Percentiles rank a stretch among this genome's conserved stretches.
These are phyloP conservation scores for Cordyceps fumosorosea DNA, from an alignment of 2,329 filamentous ascomycete genomes.

Conservation along the genomic window DNA sequence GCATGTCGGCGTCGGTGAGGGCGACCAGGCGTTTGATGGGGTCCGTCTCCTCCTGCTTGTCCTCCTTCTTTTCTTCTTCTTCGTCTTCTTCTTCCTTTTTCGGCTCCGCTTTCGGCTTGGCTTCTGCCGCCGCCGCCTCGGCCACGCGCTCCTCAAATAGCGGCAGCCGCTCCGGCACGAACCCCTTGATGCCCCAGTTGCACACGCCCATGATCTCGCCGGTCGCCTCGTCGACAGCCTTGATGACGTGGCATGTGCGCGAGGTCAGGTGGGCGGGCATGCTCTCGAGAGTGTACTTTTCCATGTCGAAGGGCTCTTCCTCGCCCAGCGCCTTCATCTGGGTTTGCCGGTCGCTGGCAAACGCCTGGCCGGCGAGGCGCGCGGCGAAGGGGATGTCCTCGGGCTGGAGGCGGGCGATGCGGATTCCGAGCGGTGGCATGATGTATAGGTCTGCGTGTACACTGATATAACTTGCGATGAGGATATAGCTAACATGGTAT, in stretches of 20 bases:
- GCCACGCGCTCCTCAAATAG: conserved; percentile 13
- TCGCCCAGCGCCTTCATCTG: conserved; percentile 28
- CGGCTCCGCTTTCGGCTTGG: neutral
- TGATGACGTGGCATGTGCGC: conserved; percentile 23
- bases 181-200: conserved; percentile 27
- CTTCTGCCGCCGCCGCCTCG: neutral
- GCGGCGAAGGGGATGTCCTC: conserved; percentile 25
- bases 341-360: conserved; percentile 28
- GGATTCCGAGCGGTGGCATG: conserved; percentile 18
- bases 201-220: conserved; percentile 24
- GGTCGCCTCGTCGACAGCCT: conserved; percentile 25
- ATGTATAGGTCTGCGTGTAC: neutral
- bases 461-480: no score
- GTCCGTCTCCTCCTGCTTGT: conserved; percentile 15
- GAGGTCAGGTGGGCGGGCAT: conserved; percentile 20
- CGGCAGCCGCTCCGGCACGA: conserved; percentile 21
- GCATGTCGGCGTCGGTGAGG: conserved; percentile 25
- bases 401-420: conserved; percentile 18
- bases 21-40: conserved; percentile 24
- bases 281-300: conserved; percentile 19
- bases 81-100: neutral
- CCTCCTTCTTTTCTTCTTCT: neutral
- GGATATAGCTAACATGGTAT: neutral
- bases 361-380: conserved; percentile 24
- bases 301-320: conserved; percentile 23